Conservation (phyloP, 148 eudicot species). For the Vaccinium vitisidaea region DNA sequence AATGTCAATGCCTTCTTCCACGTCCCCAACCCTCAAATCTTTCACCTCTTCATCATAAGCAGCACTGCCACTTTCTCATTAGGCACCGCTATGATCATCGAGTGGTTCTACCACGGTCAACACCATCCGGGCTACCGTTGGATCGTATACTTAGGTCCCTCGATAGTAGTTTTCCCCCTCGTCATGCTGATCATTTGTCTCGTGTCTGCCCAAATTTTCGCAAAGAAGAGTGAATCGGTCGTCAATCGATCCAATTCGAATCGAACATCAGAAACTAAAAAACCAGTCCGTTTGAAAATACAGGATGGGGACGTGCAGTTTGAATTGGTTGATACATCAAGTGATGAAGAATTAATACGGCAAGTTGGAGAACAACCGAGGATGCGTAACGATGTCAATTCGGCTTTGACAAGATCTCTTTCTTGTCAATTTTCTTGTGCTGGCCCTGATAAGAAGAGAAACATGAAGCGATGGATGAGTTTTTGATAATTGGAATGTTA, state of each 20-base stretch:
- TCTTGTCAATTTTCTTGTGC: background rate
- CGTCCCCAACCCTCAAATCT: slow-evolving; percentile 3
- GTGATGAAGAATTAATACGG: background rate
- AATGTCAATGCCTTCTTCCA: background rate
- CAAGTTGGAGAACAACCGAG: background rate
- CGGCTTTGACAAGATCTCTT: background rate
- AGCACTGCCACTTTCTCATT: slow-evolving; percentile 7
- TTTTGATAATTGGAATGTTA: background rate
- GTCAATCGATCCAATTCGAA: background rate
- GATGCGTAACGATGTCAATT: background rate
- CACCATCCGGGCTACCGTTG: slow-evolving; percentile 2
- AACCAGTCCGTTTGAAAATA: background rate
- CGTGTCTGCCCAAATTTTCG: background rate
- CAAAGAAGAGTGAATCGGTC: background rate
- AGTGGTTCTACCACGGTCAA: slow-evolving; percentile 8
- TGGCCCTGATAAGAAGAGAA: background rate
- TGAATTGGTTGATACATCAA: background rate
- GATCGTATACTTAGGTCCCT: background rate
- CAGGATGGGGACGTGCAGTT: background rate
- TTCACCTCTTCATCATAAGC: slow-evolving; percentile 17
- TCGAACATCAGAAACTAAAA: background rate
- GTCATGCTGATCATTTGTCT: background rate
- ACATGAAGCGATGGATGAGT: slow-evolving; percentile 4
- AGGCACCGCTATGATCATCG: slow-evolving; percentile 2
- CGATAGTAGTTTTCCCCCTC: background rate